phyloP scores from a whole-genome alignment of 2,329 filamentous ascomycete genomes.

The Uncinocarpus reesii region DNA sequence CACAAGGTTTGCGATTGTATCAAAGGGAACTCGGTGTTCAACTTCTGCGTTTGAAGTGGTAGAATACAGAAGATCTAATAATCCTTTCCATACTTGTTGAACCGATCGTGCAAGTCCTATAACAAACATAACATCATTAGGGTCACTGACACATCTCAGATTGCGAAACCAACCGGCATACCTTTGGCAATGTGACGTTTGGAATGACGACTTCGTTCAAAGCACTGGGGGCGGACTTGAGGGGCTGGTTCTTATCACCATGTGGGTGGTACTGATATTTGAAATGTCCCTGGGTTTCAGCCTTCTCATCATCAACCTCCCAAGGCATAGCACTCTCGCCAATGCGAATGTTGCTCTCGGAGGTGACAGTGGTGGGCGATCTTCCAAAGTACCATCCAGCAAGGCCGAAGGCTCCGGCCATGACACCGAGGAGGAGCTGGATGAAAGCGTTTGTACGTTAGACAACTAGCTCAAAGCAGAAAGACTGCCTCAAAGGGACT shows the following conservation, averaged over 20 bases:
- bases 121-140: background rate
- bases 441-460: slow-evolving; percentile 2
- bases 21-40: background rate
- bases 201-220: slow-evolving; percentile 91
- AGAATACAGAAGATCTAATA: slow-evolving; percentile 4
- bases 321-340: slow-evolving; percentile 76
- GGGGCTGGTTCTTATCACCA: slow-evolving; percentile 63
- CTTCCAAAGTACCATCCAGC: slow-evolving; percentile 73
- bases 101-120: slow-evolving; percentile 85
- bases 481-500: background rate
- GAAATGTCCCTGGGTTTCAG: slow-evolving; percentile 48
- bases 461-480: too few species aligned
- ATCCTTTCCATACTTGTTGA: slow-evolving; percentile 99
- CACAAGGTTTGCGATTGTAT: slow-evolving; percentile 4
- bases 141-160: background rate
- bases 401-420: slow-evolving; percentile 76
- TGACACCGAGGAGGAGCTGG: slow-evolving; percentile 81
- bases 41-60: background rate
- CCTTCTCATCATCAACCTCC: slow-evolving; percentile 60
- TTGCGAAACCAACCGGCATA: slow-evolving; percentile 33
- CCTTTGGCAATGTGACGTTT: slow-evolving; percentile 84
- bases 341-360: slow-evolving; percentile 66
- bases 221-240: slow-evolving; percentile 86
- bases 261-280: slow-evolving; percentile 76
- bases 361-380: slow-evolving; percentile 74